Percentiles rank a stretch among this genome's conserved stretches.
phyloP scores from a whole-genome alignment of 2,329 filamentous ascomycete genomes.

The Aurifilum marmelostoma region DNA sequence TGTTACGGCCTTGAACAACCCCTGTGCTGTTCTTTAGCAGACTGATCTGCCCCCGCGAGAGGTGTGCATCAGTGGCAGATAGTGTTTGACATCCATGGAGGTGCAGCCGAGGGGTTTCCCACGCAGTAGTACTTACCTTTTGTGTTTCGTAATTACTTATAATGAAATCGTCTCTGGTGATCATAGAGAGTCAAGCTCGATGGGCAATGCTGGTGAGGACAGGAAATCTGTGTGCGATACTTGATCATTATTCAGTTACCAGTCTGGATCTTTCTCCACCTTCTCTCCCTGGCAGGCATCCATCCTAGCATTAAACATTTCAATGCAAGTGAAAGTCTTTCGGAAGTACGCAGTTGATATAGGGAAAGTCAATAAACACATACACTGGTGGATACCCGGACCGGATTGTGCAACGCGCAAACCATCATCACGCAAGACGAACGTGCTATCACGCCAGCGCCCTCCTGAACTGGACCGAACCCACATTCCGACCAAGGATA shows the following conservation, averaged over 20 bases:
- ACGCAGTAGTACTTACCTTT: too few relatives aligned
- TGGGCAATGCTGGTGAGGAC: too few relatives aligned
- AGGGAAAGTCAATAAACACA: background rate
- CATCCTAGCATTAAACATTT: background rate
- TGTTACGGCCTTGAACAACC: too few relatives aligned
- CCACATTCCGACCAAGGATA: background rate
- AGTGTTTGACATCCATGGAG: too few relatives aligned
- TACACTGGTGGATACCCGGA: background rate
- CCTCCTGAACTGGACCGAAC: background rate
- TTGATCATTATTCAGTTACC: too few relatives aligned
- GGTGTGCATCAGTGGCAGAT: background rate
- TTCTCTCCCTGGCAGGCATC: background rate
- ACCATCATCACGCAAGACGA: conserved; percentile 7
- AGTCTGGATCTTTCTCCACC: background rate
- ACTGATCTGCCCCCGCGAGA: background rate
- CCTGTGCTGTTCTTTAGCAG: too few relatives aligned
- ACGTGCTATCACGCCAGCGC: conserved; percentile 10
- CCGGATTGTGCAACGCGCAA: background rate
- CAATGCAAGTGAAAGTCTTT: background rate
- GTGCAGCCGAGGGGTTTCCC: background rate
- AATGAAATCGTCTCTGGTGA: too few relatives aligned
- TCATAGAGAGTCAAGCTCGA: too few relatives aligned
- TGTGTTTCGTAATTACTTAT: too few relatives aligned
- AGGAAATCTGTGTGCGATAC: background rate
- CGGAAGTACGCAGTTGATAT: background rate